phyloP scores from a whole-genome alignment of 352 stramenopile genomes.

The Globisporangium rhizosaccharum region DNA sequence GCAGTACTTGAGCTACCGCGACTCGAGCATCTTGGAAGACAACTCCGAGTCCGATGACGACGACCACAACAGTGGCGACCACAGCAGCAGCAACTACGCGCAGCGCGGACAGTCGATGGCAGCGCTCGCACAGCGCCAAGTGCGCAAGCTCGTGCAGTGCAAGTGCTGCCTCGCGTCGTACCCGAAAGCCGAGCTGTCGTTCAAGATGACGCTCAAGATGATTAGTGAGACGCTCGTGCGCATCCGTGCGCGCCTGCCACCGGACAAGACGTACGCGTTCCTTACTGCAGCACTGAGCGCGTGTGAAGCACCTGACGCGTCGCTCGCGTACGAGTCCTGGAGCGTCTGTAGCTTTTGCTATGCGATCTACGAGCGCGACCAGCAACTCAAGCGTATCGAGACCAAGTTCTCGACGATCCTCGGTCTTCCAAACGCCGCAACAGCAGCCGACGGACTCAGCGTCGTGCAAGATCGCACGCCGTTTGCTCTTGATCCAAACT shows the following conservation, averaged over 20 bases:
- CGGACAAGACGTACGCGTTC: slow-evolving; percentile 46
- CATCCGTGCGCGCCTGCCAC: slow-evolving; percentile 45
- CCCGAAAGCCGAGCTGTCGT: slow-evolving; percentile 66
- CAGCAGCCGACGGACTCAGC: slow-evolving; percentile 34
- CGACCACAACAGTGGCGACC: background rate
- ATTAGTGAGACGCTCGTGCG: slow-evolving; percentile 77
- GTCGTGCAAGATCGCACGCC: slow-evolving; percentile 35
- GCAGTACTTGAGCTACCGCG: slow-evolving; percentile 58
- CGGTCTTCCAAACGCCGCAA: slow-evolving; percentile 33
- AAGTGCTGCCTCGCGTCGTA: slow-evolving; percentile 77
- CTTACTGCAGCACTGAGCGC: slow-evolving; percentile 27
- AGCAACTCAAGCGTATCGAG: slow-evolving; percentile 69
- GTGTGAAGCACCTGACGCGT: slow-evolving; percentile 36
- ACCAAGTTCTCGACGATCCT: slow-evolving; percentile 48
- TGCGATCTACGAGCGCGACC: slow-evolving; percentile 79
- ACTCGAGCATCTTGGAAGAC: slow-evolving; percentile 62
- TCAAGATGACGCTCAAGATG: slow-evolving; percentile 88
- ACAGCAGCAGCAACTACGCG: slow-evolving; percentile 13
- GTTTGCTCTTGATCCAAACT: slow-evolving; percentile 38
- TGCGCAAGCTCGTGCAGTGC: slow-evolving; percentile 69
- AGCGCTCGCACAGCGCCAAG: slow-evolving; percentile 45
- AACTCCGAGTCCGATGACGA: slow-evolving; percentile 47
- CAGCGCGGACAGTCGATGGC: slow-evolving; percentile 8
- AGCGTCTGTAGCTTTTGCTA: slow-evolving; percentile 84
- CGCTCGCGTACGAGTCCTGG: slow-evolving; percentile 77